Evolutionary conservation across 1,284 basidiomycete genomes (phyloP), one percentile per base, ranked within the genome.

Genomic region (Heterobasidion occidentale): DNA sequence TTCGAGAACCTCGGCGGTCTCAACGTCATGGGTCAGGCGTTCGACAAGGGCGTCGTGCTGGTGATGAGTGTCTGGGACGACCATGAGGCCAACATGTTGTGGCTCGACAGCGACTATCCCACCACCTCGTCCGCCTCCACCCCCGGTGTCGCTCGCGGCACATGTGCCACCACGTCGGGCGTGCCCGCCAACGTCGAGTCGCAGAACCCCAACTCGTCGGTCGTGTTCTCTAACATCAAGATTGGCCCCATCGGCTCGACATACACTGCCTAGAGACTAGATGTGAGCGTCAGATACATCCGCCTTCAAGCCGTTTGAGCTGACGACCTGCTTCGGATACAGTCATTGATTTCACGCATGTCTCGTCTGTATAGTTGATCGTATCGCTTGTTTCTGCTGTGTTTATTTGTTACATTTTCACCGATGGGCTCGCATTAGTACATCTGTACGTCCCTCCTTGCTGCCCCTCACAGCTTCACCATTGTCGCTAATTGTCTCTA

Each of bases 91-190:
- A 68, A 76, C 63, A 82, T 83, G 80, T 74, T 81, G 64, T 83
- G 81, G 81, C 77, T 83, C 67, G 80, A 84, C 70, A 72, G 70
- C 62, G 70, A 70, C 71, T 82, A 81, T 70, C 80, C 81, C 50
- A 71, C 71, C 58, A 65, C 64, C 63, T 68, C 66, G 27, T 64
- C 70, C 62, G 64, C 77, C 15, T 69, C 70, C 56, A 56, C 61
- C 54, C 76, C 79, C 52, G 81, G 80, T 67, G 71, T 80, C 55
- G 68, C 73, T 56, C 78, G 81, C 65, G 81, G 81, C 57, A 72
- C 75, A 15, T 83, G 81, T 67, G 56, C 78, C 2, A 75, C 77
- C 42, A 68, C 67, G 14, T 77, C 76, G 46, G 81, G 80, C 56
- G 65, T 64, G 4, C 80, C 81, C 52, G 54, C 68, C 9, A 70